Conservation (phyloP, 2,329 filamentous ascomycete genomes). For the Colletotrichum chlorophyti region DNA sequence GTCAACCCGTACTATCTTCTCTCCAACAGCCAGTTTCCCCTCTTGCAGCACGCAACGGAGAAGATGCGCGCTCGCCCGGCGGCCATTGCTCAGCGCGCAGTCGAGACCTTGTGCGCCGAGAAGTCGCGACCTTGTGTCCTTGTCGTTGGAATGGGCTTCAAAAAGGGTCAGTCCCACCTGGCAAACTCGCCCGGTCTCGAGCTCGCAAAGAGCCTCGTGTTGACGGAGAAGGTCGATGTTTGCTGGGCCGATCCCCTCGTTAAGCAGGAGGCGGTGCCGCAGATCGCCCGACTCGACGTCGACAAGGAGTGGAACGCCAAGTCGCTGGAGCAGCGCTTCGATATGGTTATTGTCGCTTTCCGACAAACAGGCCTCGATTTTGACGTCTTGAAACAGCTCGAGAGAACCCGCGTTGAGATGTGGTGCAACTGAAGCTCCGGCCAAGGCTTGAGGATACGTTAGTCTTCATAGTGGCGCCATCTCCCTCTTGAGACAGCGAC, state of each 20-base stretch:
- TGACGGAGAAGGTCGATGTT: constrained; percentile 47
- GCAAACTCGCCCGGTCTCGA: constrained; percentile 55
- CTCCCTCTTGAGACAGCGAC: not conserved
- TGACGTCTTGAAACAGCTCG: constrained; percentile 41
- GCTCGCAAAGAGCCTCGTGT: constrained; percentile 44
- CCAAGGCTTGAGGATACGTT: constrained; percentile 12
- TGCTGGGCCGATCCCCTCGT: constrained; percentile 53
- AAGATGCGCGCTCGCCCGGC: constrained; percentile 51
- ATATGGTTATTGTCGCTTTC: constrained; percentile 51
- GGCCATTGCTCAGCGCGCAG: constrained; percentile 43
- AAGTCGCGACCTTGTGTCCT: constrained; percentile 41
- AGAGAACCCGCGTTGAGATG: constrained; percentile 43
- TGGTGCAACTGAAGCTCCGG: constrained; percentile 40
- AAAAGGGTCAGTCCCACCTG: constrained; percentile 53
- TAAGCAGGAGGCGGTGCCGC: constrained; percentile 46
- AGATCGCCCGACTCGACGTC: constrained; percentile 45
- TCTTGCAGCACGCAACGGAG: constrained; percentile 51
- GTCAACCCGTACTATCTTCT: constrained; percentile 62
- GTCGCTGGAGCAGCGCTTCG: constrained; percentile 44
- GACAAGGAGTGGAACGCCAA: constrained; percentile 43
- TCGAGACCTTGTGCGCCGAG: constrained; percentile 37
- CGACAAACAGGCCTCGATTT: constrained; percentile 51
- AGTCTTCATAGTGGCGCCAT: constrained; percentile 5
- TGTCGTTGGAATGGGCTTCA: constrained; percentile 58
- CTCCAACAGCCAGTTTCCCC: constrained; percentile 52